Evolutionary conservation across 2,329 filamentous ascomycete species (phyloP), one percentile per base, ranked within the genome.

Genomic region (Cercospora zeae-maydis): DNA sequence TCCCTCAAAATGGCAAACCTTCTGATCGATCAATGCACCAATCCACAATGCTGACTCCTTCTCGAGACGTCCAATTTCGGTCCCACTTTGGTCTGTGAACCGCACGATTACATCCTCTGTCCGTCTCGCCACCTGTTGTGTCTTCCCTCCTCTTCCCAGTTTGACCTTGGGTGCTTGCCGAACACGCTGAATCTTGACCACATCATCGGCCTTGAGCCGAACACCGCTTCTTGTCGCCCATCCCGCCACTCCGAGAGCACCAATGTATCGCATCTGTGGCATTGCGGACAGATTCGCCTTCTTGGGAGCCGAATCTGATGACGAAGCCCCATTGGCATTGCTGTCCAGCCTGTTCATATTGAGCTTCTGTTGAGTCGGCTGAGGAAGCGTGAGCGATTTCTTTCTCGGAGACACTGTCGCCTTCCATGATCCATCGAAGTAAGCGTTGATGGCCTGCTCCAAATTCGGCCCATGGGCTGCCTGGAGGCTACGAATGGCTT

Each of bases 41-140:
- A 98, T 90, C 93, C 95, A 99, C 63, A 87, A 86, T 3, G 95
- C 92, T 4, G 87, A 88, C 34, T 98, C 93, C 70, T 93, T 93
- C 30, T 92, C 88, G 37, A 99, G 77, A 63, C 95, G 84, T 3
- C 95, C 95, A 53, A 99, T 84, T 75, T 99, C 95, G 59, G 88
- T 86, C 0, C 93, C 93, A 57, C 79, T 83, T 9, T 82, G 76
- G 71, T 92, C 96, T 0, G 90, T 96, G 72, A 99, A 98, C 1
- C 95, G 87, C 27, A 98, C 96, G 64, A 99, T 84, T 5, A 96
- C 87, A 78, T 99, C 95, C 19, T 88, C 84, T 53, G 90, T 87
- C 70, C 86, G 87, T 37, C 86, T 84, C 0, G 83, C 79, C n/a
- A 83, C 80, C 10, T 81, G 79, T 55, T 76, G 78, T 37, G 74